Conservation (phyloP, 2,329 filamentous ascomycete genomes). For the Ploettnerulaceae sp. region DNA sequence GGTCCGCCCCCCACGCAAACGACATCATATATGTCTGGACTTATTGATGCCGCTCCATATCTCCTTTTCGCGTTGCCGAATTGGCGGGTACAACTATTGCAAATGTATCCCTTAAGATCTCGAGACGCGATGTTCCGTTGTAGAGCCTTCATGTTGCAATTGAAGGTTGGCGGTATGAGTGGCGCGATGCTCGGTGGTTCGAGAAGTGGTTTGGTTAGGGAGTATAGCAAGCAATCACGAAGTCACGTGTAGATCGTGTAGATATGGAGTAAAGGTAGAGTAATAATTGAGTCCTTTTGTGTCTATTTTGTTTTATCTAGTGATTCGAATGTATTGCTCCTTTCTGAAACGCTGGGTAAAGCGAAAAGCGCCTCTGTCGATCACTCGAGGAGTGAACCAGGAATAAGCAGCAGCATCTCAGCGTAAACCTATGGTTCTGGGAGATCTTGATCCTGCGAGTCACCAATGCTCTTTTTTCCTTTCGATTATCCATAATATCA, state of each 20-base stretch:
- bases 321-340: not conserved
- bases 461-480: not conserved
- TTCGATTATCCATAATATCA: constrained; percentile 6
- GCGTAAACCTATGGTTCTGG: constrained; percentile 20
- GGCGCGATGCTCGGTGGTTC: not conserved
- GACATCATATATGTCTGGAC: constrained; percentile 33
- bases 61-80: constrained; percentile 22
- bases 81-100: constrained; percentile 26
- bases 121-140: constrained; percentile 11
- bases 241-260: not conserved
- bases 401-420: constrained; percentile 28
- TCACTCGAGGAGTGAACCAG: not conserved
- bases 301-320: not conserved
- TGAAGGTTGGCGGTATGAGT: not conserved
- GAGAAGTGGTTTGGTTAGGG: not conserved
- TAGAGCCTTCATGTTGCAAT: constrained; percentile 18
- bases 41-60: constrained; percentile 21
- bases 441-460: constrained; percentile 18
- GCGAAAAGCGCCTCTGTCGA: not conserved
- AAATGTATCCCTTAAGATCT: constrained; percentile 23
- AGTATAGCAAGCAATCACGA: not conserved
- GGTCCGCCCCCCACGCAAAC: constrained; percentile 36
- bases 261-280: not conserved
- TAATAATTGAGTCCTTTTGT: not conserved
- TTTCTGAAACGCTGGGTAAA: not conserved